Evolutionary conservation across 2,329 filamentous ascomycete species (phyloP).

Genomic region (Trichoderma koningii): DNA sequence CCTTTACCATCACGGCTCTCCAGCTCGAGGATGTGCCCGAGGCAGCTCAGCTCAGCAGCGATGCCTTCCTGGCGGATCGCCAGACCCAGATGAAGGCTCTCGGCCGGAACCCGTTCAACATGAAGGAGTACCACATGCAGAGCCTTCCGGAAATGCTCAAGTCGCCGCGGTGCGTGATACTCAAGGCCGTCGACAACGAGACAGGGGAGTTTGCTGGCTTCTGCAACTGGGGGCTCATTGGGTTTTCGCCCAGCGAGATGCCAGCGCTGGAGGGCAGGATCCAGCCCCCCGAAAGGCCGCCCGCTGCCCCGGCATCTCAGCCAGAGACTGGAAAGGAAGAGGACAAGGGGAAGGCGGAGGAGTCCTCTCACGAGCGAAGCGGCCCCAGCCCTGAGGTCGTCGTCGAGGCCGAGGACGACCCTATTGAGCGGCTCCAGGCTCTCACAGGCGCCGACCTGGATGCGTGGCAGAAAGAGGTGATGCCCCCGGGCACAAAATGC

Average conservation of each 20-base stretch:
- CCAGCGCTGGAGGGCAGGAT: constrained; percentile 30
- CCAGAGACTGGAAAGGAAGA: constrained; percentile 1
- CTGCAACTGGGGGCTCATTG: constrained; percentile 39
- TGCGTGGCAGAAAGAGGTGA: constrained; percentile 37
- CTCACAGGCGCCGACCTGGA: constrained; percentile 39
- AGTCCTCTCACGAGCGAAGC: too few relatives aligned
- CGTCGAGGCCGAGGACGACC: constrained; percentile 27
- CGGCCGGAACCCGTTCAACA: constrained; percentile 35
- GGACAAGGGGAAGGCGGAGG: background rate
- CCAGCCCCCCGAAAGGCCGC: constrained; percentile 9
- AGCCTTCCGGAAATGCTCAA: constrained; percentile 34
- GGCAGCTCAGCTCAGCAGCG: constrained; percentile 35
- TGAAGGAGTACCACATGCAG: constrained; percentile 34
- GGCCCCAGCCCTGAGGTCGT: background rate
- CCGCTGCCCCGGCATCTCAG: background rate
- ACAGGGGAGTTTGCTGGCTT: constrained; percentile 37
- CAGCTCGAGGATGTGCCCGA: constrained; percentile 36
- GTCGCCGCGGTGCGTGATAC: constrained; percentile 33
- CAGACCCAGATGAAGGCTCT: constrained; percentile 43
- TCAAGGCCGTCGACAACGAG: constrained; percentile 40
- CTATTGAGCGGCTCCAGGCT: constrained; percentile 36
- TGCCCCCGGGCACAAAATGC: constrained; percentile 39
- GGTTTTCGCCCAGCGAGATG: constrained; percentile 35
- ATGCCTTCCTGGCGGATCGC: constrained; percentile 39
- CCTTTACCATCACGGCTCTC: constrained; percentile 32